Conservation (phyloP, 148 eudicot genomes). For the Drosera capensis region DNA sequence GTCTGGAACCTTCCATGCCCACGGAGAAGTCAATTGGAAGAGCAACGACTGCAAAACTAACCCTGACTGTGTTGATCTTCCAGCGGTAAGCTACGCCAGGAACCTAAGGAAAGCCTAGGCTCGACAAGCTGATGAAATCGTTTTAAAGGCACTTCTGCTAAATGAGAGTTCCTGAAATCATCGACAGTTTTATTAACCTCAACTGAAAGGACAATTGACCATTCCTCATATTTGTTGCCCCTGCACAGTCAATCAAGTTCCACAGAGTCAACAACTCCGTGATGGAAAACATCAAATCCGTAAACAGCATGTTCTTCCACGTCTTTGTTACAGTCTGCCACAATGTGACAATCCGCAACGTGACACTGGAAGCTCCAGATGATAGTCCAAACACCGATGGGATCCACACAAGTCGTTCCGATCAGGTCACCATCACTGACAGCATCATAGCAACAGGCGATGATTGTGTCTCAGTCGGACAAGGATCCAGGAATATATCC, state of each 20-base stretch:
- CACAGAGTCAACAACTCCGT: constrained; percentile 15
- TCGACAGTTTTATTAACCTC: background rate
- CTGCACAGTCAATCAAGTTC: constrained; percentile 45
- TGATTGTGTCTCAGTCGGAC: constrained; percentile 42
- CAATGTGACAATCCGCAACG: constrained; percentile 12
- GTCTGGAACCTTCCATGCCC: constrained; percentile 20
- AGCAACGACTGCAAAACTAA: constrained; percentile 16
- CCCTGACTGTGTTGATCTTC: constrained; percentile 11
- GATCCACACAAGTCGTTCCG: constrained; percentile 19
- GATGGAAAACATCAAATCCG: constrained; percentile 20
- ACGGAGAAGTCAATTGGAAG: constrained; percentile 18
- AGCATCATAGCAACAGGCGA: constrained; percentile 33
- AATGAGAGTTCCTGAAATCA: background rate
- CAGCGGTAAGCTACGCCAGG: constrained; percentile 14
- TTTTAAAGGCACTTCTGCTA: background rate
- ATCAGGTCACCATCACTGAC: constrained; percentile 11
- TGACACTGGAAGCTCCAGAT: constrained; percentile 25
- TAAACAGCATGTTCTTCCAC: constrained; percentile 52
- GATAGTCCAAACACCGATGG: constrained; percentile 54
- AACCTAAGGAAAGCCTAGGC: background rate
- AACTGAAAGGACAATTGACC: background rate
- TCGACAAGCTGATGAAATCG: too few relatives aligned
- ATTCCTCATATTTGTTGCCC: background rate
- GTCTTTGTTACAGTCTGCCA: constrained; percentile 11
- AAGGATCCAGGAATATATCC: constrained; percentile 18